Base-by-base conservation (phyloP, 1,284 basidiomycete species). In the Ustilago curta region DNA sequence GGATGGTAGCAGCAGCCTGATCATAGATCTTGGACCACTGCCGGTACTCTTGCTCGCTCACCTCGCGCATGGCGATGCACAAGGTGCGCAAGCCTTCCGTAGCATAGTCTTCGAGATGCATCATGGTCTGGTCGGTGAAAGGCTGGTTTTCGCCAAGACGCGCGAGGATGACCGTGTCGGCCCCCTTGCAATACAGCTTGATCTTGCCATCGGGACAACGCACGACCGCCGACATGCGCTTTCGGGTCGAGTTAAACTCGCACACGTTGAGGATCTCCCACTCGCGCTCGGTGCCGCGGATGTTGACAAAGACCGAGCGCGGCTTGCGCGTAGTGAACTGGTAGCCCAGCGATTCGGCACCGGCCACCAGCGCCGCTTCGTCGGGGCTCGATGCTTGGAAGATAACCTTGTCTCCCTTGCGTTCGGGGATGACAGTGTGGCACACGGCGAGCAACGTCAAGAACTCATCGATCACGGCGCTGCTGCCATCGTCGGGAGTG, bases 351-450 rank as follows among this genome's bases (percentile, higher is more conserved):
- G 93, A 81, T 84, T 99, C 95, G 0, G 97, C 97, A 14, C 97
- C 97, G 1, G 92, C 90, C 0, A 99, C 97, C 35, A 99, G 87
- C 1, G 97, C 97, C 0, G 95, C 97, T 85, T 99, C 97, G 82
- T 99, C 97, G 0, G 97, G 97, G 87, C 94, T 97, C 71, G 93
- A 96, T 0, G 97, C 97, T 85, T 99, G 97, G 84, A 92, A 99
- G 23, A 91, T 88, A 79, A 87, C 83, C 52, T 83, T 83, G 39
- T 87, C 88, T 14, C 87, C 88, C 59, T 93, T 91, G 77, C 90
- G 91, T 86, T 99, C 97, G 12, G n/a, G 97, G 93, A 84, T 99
- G 77, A 99, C 97, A 0, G 97, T 99, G 85, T 99, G 97, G 81
- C 97, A 99, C 39, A 98, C 95, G 4, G 96, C 92, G 40, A 99